A percentile compares a stretch with the other conserved stretches of the same genome.
These are phyloP conservation scores for Actinomortierella wolfii DNA, from an alignment of 371 early-diverging fungal species.

Conservation along the genomic window DNA sequence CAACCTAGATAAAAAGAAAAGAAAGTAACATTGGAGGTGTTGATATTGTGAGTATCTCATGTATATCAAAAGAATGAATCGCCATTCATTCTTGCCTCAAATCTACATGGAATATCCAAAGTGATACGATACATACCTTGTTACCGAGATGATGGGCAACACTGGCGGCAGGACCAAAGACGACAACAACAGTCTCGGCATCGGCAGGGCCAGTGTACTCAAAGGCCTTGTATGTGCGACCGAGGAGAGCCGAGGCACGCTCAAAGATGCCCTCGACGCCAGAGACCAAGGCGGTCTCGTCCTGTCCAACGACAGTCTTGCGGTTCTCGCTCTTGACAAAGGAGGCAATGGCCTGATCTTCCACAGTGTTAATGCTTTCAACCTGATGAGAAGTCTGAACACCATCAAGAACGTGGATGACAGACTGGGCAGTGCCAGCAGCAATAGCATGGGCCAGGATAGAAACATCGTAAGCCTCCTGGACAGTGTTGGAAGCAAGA, in stretches of 20 bases:
- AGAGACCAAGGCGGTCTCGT: conserved; percentile 36
- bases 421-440: conserved; percentile 60
- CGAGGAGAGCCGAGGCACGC: conserved; percentile 51
- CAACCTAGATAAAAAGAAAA: conserved; percentile 50
- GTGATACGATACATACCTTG: conserved; percentile 27
- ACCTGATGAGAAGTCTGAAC: conserved; percentile 55
- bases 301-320: conserved; percentile 20
- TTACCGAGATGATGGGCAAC: conserved; percentile 34
- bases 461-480: conserved; percentile 83
- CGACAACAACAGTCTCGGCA: conserved; percentile 79
- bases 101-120: too few species aligned
- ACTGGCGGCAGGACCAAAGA: conserved; percentile 63
- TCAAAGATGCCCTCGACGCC: conserved; percentile 57
- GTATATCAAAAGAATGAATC: neutral
- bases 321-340: conserved; percentile 20
- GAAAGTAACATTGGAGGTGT: conserved; percentile 11
- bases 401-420: conserved; percentile 80
- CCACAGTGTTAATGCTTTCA: conserved; percentile 53
- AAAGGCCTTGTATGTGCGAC: conserved; percentile 70
- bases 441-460: conserved; percentile 72
- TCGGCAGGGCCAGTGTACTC: conserved; percentile 76
- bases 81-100: too few species aligned
- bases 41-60: neutral
- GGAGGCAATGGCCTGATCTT: conserved; percentile 52
- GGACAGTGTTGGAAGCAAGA: conserved; percentile 71